Evolutionary conservation across 1,139 yeast species (phyloP).

Genomic region (Taphrina wiesneri): DNA sequence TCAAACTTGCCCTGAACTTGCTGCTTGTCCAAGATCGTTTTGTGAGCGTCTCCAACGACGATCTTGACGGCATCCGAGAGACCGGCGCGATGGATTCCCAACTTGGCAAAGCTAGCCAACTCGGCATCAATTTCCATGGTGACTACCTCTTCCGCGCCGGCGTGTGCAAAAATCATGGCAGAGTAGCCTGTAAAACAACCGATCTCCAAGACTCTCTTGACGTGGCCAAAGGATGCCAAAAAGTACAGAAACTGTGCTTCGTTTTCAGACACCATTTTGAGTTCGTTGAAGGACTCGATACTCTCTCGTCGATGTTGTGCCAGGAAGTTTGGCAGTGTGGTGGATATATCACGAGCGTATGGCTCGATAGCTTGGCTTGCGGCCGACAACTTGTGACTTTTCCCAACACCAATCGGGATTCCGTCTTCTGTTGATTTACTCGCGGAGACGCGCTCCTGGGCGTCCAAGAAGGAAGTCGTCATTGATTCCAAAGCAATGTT

Average conservation of each 20-base stretch:
- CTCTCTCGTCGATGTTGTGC: conserved; percentile 14
- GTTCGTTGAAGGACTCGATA: conserved; percentile 18
- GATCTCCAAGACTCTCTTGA: conserved; percentile 20
- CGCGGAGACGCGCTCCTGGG: conserved; percentile 4
- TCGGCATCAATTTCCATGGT: conserved; percentile 22
- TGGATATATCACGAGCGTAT: conserved; percentile 13
- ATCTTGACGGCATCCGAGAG: conserved; percentile 3
- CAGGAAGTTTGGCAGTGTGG: not conserved
- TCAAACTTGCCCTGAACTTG: conserved; percentile 16
- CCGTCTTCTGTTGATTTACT: not conserved
- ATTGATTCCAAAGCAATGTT: conserved; percentile 15
- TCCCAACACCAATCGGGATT: not conserved
- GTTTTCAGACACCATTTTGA: conserved; percentile 14
- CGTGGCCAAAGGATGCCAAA: not conserved
- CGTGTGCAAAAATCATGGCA: conserved; percentile 22
- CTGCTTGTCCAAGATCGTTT: conserved; percentile 1
- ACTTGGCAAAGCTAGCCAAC: conserved; percentile 20
- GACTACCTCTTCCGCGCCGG: conserved; percentile 20
- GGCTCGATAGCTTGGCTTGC: conserved; percentile 2
- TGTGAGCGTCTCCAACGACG: conserved; percentile 28
- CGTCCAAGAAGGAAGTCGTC: conserved; percentile 27
- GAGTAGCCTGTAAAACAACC: conserved; percentile 33
- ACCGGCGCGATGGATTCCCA: conserved; percentile 27
- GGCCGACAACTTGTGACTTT: not conserved
- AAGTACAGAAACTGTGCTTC: conserved; percentile 28